Base-by-base conservation (phyloP, 1,139 yeast genomes). In the Debaryomycetaceae sp. region DNA sequence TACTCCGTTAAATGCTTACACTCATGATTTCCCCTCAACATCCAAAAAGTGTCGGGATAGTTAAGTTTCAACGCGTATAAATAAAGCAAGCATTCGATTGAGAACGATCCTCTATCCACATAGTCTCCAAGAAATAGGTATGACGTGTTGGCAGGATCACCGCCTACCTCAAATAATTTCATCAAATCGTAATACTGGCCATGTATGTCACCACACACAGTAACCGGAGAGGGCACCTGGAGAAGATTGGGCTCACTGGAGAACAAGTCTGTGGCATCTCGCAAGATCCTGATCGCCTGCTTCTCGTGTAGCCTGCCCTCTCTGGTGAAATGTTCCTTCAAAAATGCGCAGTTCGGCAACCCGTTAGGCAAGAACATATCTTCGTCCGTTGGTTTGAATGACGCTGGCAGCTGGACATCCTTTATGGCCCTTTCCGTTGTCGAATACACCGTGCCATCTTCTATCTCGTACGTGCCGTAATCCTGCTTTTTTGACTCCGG, bases 131-230 rank as follows among this genome's bases (percentile, higher is more conserved):
- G 68, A 57, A 93, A 93, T 47, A 93, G 70, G 62, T 90, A 93
- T 11, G 87, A 78, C 0, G 96, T 86, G 34, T 62, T 69, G 13
- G 74, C 75, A 3, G 98, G 97, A 59, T 85, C 85, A 2, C 98
- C 99, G 35, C 97, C 97, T 24, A 91, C 96, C 61, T 93, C 98
- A 62, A 93, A 89, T 42, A 93, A 68, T 65, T 91, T 91, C 81
- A 91, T 78, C 55, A 93, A 74, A 65, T 93, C 99, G 60, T 80
- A 93, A 65, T 81, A 89, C 63, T 93, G 99, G 6, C 99, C 99
- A 64, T 93, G 99, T 27, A 93, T 78, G 64, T 93, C 99, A 44
- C 99, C 98, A 69, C 98, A 91, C 2, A 93, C 90, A 1, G 97
- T 91, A 5, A 93, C 89, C 0, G 99, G 99, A 0, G 97, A 96